A percentile compares a stretch with the other conserved stretches of the same genome.
Conservation (phyloP, 2,329 filamentous ascomycete species). For the Fusarium sp. region DNA sequence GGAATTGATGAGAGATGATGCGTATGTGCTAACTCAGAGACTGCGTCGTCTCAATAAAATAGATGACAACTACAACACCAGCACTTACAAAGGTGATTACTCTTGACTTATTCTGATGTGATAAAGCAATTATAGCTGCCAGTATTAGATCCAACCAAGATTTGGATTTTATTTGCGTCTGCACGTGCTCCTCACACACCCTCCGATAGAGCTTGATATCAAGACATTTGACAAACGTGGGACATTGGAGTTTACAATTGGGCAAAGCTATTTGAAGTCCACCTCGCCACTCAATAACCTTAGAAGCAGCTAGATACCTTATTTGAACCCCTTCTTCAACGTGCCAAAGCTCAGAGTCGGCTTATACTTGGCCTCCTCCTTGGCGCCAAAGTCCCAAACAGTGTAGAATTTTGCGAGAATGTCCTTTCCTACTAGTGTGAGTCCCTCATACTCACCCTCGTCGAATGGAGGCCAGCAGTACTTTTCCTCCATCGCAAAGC, state of each 20-base stretch:
- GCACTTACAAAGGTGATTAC: background rate
- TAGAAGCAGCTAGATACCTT: background rate
- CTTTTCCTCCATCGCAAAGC: slow-evolving; percentile 48
- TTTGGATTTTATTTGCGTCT: no score
- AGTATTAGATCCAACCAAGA: background rate
- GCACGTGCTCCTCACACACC: background rate
- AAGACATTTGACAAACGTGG: background rate
- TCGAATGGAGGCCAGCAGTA: slow-evolving; percentile 53
- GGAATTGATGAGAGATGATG: background rate
- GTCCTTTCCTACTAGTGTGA: slow-evolving; percentile 48
- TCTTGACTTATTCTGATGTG: background rate
- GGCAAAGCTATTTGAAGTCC: background rate
- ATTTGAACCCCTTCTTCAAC: slow-evolving; percentile 25
- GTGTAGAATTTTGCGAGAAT: slow-evolving; percentile 50
- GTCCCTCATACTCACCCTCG: slow-evolving; percentile 34
- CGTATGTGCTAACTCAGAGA: background rate
- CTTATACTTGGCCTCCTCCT: slow-evolving; percentile 14
- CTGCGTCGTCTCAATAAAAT: background rate
- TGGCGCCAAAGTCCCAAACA: slow-evolving; percentile 48
- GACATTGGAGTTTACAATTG: background rate
- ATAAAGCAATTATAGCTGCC: accelerated
- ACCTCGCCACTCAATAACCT: background rate
- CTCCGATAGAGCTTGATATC: background rate
- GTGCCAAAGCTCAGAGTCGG: slow-evolving; percentile 40
- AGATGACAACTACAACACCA: background rate